These are phyloP conservation scores for Chrysanthemum makinoi DNA, from an alignment of 129 eudicot species.

Conservation along the genomic window DNA sequence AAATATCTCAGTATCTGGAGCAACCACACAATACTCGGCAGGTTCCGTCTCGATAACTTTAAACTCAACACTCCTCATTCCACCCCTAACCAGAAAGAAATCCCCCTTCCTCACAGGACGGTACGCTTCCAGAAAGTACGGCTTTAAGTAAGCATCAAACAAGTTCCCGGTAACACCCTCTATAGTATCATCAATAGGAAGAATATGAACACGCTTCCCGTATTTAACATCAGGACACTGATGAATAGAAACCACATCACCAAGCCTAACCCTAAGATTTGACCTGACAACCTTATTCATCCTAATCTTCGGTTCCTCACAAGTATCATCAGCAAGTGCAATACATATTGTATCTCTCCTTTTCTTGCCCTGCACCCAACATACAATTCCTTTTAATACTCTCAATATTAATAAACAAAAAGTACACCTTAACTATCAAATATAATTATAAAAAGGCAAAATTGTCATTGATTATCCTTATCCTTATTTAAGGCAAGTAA, in stretches of 20 bases:
- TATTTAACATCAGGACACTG: slow-evolving; percentile 91
- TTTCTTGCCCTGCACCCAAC: slow-evolving; percentile 70
- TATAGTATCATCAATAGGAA: slow-evolving; percentile 84
- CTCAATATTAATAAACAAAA: neutral
- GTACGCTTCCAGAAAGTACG: slow-evolving; percentile 63
- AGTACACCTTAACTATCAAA: neutral
- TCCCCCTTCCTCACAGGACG: slow-evolving; percentile 80
- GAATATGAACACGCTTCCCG: slow-evolving; percentile 92
- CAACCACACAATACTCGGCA: slow-evolving; percentile 87
- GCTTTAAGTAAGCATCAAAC: slow-evolving; percentile 87
- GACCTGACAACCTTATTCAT: slow-evolving; percentile 87
- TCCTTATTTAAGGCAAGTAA: too few relatives aligned
- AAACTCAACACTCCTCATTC: slow-evolving; percentile 76
- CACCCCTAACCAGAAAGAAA: slow-evolving; percentile 63
- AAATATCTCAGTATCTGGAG: slow-evolving; percentile 72
- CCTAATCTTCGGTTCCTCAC: slow-evolving; percentile 85
- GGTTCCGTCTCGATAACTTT: slow-evolving; percentile 88
- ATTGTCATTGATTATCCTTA: too few relatives aligned
- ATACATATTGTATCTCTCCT: slow-evolving; percentile 84
- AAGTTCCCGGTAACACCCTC: slow-evolving; percentile 88
- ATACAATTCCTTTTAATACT: neutral
- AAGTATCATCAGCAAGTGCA: slow-evolving; percentile 91
- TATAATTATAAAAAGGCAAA: neutral
- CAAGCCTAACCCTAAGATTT: slow-evolving; percentile 81
- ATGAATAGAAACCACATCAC: slow-evolving; percentile 88